Evolutionary conservation across 148 eudicot genomes (phyloP), one percentile per base, ranked within the genome.

Genomic region (Chenopodium quinoa): DNA sequence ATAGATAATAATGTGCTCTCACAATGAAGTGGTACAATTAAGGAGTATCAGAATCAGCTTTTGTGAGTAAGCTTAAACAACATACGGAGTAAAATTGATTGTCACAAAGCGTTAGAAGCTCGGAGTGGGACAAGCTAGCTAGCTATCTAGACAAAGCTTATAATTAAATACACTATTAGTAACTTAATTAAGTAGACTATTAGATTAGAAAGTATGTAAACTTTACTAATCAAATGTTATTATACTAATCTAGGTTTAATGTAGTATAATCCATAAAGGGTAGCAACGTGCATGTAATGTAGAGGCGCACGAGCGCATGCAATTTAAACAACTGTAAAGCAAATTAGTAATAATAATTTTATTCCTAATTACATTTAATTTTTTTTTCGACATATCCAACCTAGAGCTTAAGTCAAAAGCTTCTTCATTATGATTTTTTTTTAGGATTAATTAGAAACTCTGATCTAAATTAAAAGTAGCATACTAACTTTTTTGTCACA

Each of bases 271-370:
- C 56, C 56, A 11, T 52, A 14, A 10, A 14, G 44, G 44, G 44
- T 40, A 6, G 44, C 44, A 40, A 40, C 16, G 60, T 56, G 60
- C 60, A 16, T 56, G 60, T 17, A 56, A 17, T 31, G 46, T 32
- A 69, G 47, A 46, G n/a, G 22, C 74, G 74, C 74, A 71, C 74
- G 74, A 37, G 74, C 74, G 50, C 74, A 37, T 71, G 48, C 13
- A 71, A 40, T 6, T 40, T 40, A 40, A 25, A 71, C 47, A 69
- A 71, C 50, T 71, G 74, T 71, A 71, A 71, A 71, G 74, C 17
- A 37, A 52, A 37, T 40, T 37, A 7, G 44, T 25, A 25, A 11
- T 67, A 67, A 65, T 67, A 68, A 14, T 56, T 56, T 12, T 4
- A 17, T 17, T 56, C 62, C 62, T 56, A 31, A 69, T 34, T 12